Base-by-base conservation (phyloP, 192 early-diverging fungal species). In the Coemansia sp. region DNA sequence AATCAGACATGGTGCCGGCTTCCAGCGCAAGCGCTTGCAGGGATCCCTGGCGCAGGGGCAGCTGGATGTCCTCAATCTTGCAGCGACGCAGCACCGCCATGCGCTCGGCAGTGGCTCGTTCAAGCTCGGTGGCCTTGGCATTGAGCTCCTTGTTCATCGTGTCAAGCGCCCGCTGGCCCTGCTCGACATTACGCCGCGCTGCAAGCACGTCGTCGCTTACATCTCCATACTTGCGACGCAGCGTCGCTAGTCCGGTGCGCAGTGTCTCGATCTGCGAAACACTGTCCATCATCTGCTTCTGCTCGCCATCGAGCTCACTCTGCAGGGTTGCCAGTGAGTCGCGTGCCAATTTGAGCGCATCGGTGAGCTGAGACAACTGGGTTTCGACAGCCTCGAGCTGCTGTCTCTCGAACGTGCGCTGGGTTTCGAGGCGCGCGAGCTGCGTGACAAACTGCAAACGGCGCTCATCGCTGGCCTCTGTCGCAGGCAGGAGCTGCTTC, bases 1-100 rank as follows among this genome's bases (percentile, higher is more conserved):
- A 50, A 36, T 44, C 64, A 0, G 40, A 22, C 26, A 25, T 17
- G 26, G 25, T 80, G 83, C 52, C 57, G 13, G 59, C 63, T 18
- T 75, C 72, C 44, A 95, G 67, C 3, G 87, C 64, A 4, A 96
- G 76, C 37, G 88, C 85, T 7, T 87, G 83, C 64, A 97, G 63
- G 9, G 80, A 86, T 13, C 87, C 88, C 38, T 72, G 72, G 14
- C 79, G 45, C 35, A 97, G 77, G 32, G 94, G 95, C 27, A 99
- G 54, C 7, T 85, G 79, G 44, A 99, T 93, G 35, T 96, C 93
- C 53, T 97, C 94, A 39, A 97, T 72, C 68, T 95, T 95, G 73
- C 94, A 97, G 20, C 81, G 72, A 46, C 92, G 80, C 41, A 95
- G 85, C 27, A 97, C 87, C 0, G 86, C 79, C 1, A 88, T 74